These are phyloP conservation scores for Cochlearia excelsa DNA, from an alignment of 345 rosid genomes.

Conservation along the genomic window DNA sequence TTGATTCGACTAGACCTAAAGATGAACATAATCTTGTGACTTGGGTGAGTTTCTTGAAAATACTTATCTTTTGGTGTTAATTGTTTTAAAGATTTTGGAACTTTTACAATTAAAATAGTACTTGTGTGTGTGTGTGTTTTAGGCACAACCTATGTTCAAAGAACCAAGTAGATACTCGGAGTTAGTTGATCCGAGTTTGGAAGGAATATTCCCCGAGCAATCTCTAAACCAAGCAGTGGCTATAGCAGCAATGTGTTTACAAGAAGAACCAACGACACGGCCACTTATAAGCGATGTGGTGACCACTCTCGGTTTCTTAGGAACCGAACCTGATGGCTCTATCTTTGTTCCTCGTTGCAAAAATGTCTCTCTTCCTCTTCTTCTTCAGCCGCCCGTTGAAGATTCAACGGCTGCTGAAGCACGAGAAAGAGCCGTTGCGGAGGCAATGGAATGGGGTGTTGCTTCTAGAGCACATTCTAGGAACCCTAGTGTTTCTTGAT, in stretches of 20 bases:
- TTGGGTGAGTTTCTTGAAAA: neutral
- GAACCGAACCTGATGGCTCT: neutral
- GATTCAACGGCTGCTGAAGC: neutral
- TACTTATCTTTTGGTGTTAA: too few relatives aligned
- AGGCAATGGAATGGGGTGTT: neutral
- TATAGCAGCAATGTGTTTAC: neutral
- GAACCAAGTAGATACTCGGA: neutral
- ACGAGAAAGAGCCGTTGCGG: neutral
- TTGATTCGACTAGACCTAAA: neutral
- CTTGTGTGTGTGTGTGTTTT: neutral
- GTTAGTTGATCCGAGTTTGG: neutral
- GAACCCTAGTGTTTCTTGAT: slow-evolving; percentile 6
- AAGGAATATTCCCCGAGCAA: neutral
- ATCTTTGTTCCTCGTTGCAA: neutral
- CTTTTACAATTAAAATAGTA: too few relatives aligned
- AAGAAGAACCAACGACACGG: neutral
- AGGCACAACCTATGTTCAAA: slow-evolving; percentile 5
- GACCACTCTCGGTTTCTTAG: neutral
- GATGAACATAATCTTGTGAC: slow-evolving; percentile 1
- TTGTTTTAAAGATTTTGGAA: too few relatives aligned
- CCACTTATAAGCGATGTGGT: slow-evolving; percentile 2
- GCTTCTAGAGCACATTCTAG: neutral
- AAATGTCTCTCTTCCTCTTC: neutral
- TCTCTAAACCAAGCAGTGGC: neutral
- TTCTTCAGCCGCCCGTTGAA: too few relatives aligned